Percentiles rank a stretch among this genome's conserved stretches.
Conservation (phyloP, 139 green algal species). For the Zygnema cylindricum region DNA sequence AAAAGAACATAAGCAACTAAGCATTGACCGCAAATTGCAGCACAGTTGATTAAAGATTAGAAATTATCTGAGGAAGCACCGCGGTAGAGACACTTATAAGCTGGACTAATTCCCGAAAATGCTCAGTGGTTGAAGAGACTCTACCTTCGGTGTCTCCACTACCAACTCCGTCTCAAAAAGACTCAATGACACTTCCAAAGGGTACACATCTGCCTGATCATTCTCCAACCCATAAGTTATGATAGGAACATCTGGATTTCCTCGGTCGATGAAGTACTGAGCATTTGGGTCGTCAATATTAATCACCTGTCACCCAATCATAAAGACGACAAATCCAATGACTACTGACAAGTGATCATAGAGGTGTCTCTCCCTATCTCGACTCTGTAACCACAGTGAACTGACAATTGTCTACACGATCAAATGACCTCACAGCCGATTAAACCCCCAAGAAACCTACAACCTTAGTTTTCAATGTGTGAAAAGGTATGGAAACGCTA, state of each 20-base stretch:
- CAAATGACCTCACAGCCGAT: too few species aligned
- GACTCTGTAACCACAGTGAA: too few species aligned
- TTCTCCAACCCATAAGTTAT: constrained; percentile 67
- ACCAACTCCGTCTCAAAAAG: constrained; percentile 64
- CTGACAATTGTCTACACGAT: too few species aligned
- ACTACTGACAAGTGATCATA: too few species aligned
- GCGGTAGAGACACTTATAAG: background rate
- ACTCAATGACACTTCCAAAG: constrained; percentile 20
- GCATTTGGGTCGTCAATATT: constrained; percentile 83
- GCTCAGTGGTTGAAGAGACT: background rate
- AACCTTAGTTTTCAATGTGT: too few species aligned
- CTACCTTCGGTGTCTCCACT: constrained; percentile 53
- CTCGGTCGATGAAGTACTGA: constrained; percentile 62
- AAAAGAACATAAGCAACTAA: too few species aligned
- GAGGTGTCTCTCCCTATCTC: too few species aligned
- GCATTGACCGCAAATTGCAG: background rate
- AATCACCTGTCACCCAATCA: constrained; percentile 69
- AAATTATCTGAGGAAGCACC: too few species aligned
- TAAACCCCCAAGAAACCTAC: too few species aligned
- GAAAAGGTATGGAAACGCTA: too few species aligned
- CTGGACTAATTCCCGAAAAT: background rate
- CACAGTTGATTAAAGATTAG: too few species aligned
- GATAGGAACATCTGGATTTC: constrained; percentile 59
- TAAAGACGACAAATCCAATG: too few species aligned
- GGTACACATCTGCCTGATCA: constrained; percentile 75